Conservation (phyloP, 2,329 filamentous ascomycete genomes). For the Tolypocladium pustulatum region DNA sequence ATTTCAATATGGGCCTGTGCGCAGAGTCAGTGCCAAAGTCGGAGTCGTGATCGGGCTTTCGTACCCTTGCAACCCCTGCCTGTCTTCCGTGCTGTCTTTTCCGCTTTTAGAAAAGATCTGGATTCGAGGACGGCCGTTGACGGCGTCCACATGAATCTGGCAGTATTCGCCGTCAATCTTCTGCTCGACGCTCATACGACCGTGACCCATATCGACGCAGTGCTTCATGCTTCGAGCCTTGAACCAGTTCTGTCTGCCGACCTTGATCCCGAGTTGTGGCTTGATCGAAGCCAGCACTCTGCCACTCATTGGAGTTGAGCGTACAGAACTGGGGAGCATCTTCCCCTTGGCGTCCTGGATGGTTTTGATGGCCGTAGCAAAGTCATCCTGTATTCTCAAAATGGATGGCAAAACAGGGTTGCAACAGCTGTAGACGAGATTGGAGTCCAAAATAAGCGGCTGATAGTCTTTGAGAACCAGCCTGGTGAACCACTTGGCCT, state of each 20-base stretch:
- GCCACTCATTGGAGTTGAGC: constrained; percentile 4
- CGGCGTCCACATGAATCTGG: constrained; percentile 71
- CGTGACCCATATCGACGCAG: constrained; percentile 54
- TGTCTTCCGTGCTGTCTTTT: constrained; percentile 74
- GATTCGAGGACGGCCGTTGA: constrained; percentile 42
- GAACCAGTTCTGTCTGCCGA: constrained; percentile 52
- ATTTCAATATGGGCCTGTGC: constrained; percentile 46
- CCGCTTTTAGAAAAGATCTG: constrained; percentile 89
- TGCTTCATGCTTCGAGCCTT: constrained; percentile 65
- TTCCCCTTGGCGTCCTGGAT: constrained; percentile 26
- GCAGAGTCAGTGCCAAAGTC: constrained; percentile 3
- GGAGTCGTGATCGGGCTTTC: constrained; percentile 2
- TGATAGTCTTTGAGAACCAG: constrained; percentile 67
- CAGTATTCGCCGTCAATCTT: constrained; percentile 89
- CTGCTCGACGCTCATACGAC: constrained; percentile 61
- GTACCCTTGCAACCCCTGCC: constrained; percentile 46
- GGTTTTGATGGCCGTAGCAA: constrained; percentile 47
- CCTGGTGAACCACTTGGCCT: constrained; percentile 81
- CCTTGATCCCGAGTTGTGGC: constrained; percentile 49
- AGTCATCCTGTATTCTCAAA: constrained; percentile 59
- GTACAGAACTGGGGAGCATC: constrained; percentile 9
- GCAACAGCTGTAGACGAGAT: constrained; percentile 45
- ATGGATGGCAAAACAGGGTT: constrained; percentile 62
- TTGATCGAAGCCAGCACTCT: constrained; percentile 25
- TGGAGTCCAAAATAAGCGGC: constrained; percentile 52